Evolutionary conservation across 2,329 filamentous ascomycete genomes (phyloP).

Genomic region (Apiospora aurea): DNA sequence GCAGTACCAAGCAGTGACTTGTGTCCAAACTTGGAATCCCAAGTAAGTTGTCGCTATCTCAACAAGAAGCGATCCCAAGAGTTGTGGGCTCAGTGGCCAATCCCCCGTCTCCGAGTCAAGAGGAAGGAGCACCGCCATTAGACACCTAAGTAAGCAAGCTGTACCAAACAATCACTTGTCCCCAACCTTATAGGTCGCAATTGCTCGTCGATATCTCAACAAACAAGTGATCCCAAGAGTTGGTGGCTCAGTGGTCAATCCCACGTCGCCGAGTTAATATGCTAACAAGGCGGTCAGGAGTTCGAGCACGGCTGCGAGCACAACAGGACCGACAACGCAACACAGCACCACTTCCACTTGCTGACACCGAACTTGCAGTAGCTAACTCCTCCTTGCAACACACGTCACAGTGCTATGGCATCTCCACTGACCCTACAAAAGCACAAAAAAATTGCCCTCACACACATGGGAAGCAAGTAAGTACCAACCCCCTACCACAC

Average conservation of each 20-base stretch:
- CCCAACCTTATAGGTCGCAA: background rate
- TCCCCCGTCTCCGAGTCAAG: too few species aligned
- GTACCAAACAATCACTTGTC: background rate
- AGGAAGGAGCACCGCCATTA: too few species aligned
- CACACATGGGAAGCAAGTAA: background rate
- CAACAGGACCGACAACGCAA: background rate
- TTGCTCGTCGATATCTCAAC: background rate
- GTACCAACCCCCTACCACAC: background rate
- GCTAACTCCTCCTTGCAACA: background rate
- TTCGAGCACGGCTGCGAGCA: background rate
- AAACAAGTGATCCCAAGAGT: background rate
- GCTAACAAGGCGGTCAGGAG: background rate
- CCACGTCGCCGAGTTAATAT: background rate
- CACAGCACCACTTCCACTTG: background rate
- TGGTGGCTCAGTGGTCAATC: slow-evolving; percentile 7
- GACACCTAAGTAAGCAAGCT: too few species aligned
- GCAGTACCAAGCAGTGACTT: background rate
- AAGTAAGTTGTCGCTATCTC: background rate
- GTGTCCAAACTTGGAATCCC: background rate
- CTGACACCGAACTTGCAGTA: background rate
- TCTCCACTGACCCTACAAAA: background rate
- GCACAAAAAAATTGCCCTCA: background rate
- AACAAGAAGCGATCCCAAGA: background rate
- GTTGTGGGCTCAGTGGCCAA: too few species aligned
- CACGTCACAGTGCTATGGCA: background rate